Percentiles rank a stretch among this genome's conserved stretches.
phyloP scores from a whole-genome alignment of 129 eudicot species.

The Cynara cardunculus region DNA sequence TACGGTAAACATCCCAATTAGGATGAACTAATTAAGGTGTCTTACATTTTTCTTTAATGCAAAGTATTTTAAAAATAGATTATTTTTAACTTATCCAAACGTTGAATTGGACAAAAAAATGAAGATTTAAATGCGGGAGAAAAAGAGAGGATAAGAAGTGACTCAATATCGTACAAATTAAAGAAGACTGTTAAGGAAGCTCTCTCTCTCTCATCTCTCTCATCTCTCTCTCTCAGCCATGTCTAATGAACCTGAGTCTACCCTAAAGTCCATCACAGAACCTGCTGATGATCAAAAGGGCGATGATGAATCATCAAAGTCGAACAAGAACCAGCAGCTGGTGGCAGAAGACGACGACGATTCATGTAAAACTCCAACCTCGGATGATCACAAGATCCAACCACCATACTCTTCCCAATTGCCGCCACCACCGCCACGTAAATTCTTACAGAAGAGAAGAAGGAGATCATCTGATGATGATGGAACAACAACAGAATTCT shows the following conservation, averaged over 20 bases:
- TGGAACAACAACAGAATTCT: constrained; percentile 5
- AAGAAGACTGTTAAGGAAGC: constrained; percentile 21
- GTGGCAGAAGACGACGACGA: not conserved
- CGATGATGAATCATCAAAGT: constrained; percentile 16
- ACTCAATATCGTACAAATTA: not conserved
- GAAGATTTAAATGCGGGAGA: constrained; percentile 1
- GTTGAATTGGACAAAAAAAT: not conserved
- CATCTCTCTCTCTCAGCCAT: constrained; percentile 2
- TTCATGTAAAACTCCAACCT: constrained; percentile 27
- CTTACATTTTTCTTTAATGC: too few relatives aligned
- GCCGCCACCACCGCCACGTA: constrained; percentile 25
- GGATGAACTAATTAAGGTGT: too few relatives aligned
- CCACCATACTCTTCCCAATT: not conserved
- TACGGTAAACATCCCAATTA: too few relatives aligned
- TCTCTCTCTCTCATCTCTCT: not conserved
- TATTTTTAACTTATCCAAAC: not conserved
- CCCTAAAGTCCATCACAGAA: constrained; percentile 18
- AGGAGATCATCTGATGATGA: constrained; percentile 11
- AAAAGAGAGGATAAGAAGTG: constrained; percentile 14
- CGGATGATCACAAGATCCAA: constrained; percentile 32
- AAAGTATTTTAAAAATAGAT: too few relatives aligned
- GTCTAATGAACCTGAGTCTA: not conserved
- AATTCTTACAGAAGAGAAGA: constrained; percentile 8
- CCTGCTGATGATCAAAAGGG: not conserved
- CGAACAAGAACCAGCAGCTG: constrained; percentile 4